Base-by-base conservation (phyloP, 2,329 filamentous ascomycete species). In the Penicillium glabrum region DNA sequence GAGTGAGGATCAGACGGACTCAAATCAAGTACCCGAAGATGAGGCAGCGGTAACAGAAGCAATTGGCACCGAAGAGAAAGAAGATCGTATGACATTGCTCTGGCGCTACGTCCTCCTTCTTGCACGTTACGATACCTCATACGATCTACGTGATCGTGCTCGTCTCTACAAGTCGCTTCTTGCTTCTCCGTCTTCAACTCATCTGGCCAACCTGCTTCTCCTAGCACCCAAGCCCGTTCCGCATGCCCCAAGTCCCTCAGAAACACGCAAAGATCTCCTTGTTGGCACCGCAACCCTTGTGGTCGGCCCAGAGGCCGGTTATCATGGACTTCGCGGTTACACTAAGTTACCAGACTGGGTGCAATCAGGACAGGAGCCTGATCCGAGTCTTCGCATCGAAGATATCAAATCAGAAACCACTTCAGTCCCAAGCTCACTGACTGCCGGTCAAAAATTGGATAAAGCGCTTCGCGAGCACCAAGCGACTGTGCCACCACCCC, bases 211-310 rank as follows among this genome's bases (percentile, higher is more conserved):
- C 1, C 81, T 99, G 14, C 89, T 98, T 72, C 86, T 99, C 1
- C 83, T 98, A 1, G 95, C 95, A 0, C 93, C 95, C 0, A 99
- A 99, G 72, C 93, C 95, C 0, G 91, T 95, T 0, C 95, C 95
- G 0, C 91, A 96, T 59, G 89, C 90, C 0, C 92, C 92, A 0
- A 96, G 90, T 57, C 95, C 95, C 0, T 96, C 91, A 0, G 93
- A 96, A 70, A 87, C 85, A 3, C 85, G 93, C 33, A 90, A 88
- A 61, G 88, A 86, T 0, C 89, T 93, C 56, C 81, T 88, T 1
- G 81, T 99, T 0, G 95, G 95, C 11, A 95, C 91, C 3, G 86
- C 93, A 1, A 93, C 91, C 16, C 83, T 98, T 0, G 89, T 97
- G 0, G 80, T 98, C 11, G 92, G 90, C 1, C 86, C 87, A 1